A percentile compares a stretch with the other conserved stretches of the same genome.
phyloP scores from a whole-genome alignment of 2,329 filamentous ascomycete genomes.

The Intubia oerlemansii region DNA sequence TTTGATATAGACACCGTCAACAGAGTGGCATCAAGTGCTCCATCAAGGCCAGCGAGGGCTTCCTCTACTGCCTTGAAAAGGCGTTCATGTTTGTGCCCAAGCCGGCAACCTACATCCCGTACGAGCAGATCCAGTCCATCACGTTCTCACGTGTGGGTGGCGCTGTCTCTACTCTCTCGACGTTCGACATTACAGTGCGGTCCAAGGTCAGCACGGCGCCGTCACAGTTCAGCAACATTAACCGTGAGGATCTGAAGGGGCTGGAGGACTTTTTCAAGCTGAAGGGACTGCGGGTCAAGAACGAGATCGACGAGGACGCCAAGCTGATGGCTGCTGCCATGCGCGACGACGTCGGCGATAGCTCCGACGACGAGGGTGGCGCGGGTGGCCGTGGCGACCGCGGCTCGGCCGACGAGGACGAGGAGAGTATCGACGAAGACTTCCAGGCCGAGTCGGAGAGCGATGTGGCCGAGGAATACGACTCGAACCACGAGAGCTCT shows the following conservation, averaged over 20 bases:
- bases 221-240: constrained; percentile 97
- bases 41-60: constrained; percentile 98
- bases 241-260: constrained; percentile 87
- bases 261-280: constrained; percentile 96
- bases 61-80: constrained; percentile 92
- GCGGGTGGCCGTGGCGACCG: constrained; percentile 48
- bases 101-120: constrained; percentile 88
- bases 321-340: constrained; percentile 61
- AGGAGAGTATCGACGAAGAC: constrained; percentile 89
- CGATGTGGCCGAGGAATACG: constrained; percentile 90
- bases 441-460: constrained; percentile 84
- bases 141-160: constrained; percentile 93
- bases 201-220: constrained; percentile 75
- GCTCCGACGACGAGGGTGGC: constrained; percentile 65
- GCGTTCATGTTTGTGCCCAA: constrained; percentile 99
- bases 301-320: constrained; percentile 93
- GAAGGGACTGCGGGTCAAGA: constrained; percentile 89
- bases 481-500: constrained; percentile 75
- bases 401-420: constrained; percentile 80
- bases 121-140: constrained; percentile 78
- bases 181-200: constrained; percentile 88
- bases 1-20: constrained; percentile 61
- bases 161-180: constrained; percentile 79
- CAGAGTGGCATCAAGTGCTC: constrained; percentile 96
- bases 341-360: constrained; percentile 62